Evolutionary conservation across 2,329 filamentous ascomycete species (phyloP).

Genomic region (Cladophialophora exuberans): DNA sequence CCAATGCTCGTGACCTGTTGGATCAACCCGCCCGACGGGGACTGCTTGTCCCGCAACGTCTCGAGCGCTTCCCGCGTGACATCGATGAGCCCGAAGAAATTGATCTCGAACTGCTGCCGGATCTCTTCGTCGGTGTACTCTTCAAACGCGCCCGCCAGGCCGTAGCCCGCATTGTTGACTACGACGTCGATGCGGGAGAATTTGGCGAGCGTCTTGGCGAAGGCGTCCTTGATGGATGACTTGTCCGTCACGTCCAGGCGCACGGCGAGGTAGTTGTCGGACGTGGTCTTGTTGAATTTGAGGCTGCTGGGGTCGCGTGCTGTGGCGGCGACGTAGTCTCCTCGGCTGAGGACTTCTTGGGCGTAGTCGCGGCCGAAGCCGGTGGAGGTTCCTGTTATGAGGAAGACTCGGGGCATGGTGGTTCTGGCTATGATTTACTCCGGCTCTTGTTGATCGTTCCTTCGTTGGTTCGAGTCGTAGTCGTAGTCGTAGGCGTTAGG

Average conservation of each 20-base stretch:
- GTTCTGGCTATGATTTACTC: not conserved
- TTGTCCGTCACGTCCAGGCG: slow-evolving; percentile 57
- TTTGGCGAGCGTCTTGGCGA: slow-evolving; percentile 45
- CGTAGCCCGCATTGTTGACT: slow-evolving; percentile 65
- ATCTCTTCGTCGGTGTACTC: slow-evolving; percentile 54
- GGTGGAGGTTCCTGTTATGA: slow-evolving; percentile 51
- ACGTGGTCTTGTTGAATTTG: slow-evolving; percentile 22
- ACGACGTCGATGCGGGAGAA: slow-evolving; percentile 63
- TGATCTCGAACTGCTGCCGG: slow-evolving; percentile 60
- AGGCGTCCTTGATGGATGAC: slow-evolving; percentile 49
- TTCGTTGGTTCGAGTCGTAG: too few species aligned
- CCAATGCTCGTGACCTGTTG: slow-evolving; percentile 61
- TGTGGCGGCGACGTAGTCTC: slow-evolving; percentile 49
- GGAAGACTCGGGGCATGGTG: slow-evolving; percentile 32
- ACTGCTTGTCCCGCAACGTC: slow-evolving; percentile 34
- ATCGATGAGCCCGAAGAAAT: slow-evolving; percentile 61
- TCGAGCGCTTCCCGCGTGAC: slow-evolving; percentile 47
- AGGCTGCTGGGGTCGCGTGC: slow-evolving; percentile 40
- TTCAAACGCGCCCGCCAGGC: slow-evolving; percentile 58
- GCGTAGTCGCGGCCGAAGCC: slow-evolving; percentile 48
- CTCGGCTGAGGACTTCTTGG: slow-evolving; percentile 42
- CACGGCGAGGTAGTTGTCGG: slow-evolving; percentile 51
- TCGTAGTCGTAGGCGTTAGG: too few species aligned
- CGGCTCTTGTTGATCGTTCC: not conserved
- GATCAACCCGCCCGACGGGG: slow-evolving; percentile 54